Percentiles rank a stretch among this genome's conserved stretches.
Evolutionary conservation across 345 rosid genomes (phyloP).

Genomic region (Eucalyptus regnans): DNA sequence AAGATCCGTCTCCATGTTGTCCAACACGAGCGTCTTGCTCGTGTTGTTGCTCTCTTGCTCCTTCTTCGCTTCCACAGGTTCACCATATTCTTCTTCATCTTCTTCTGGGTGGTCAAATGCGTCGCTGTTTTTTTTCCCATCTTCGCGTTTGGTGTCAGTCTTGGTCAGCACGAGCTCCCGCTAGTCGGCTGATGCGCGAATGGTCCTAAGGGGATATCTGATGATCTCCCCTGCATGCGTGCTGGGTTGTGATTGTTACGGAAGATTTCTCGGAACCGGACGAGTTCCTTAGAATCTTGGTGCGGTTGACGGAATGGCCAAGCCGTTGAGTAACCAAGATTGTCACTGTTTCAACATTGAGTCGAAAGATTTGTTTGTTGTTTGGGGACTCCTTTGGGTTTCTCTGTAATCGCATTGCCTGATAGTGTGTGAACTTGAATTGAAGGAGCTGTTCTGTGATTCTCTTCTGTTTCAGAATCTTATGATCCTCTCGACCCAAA

Average conservation of each 20-base stretch:
- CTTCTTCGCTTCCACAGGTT: conserved; percentile 45
- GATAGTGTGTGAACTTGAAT: neutral
- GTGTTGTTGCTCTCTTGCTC: conserved; percentile 25
- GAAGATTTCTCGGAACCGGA: neutral
- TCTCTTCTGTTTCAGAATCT: conserved; percentile 8
- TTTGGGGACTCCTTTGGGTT: neutral
- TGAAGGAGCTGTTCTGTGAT: neutral
- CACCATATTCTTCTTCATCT: neutral
- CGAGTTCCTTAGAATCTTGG: neutral
- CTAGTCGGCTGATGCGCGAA: neutral
- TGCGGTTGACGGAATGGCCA: neutral
- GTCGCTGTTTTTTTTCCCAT: neutral
- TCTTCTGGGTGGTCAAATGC: neutral
- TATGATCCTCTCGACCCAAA: conserved; percentile 86
- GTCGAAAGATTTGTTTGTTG: neutral
- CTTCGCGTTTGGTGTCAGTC: neutral
- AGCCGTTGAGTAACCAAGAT: neutral
- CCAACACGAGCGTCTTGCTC: conserved; percentile 4
- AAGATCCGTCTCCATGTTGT: conserved; percentile 7
- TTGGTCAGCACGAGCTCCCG: neutral
- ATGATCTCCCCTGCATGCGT: neutral
- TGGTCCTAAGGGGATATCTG: neutral
- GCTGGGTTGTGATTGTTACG: neutral
- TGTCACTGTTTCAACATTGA: neutral
- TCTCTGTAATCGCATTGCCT: neutral